Percentiles rank a stretch among this genome's conserved stretches.
Evolutionary conservation across 2,329 filamentous ascomycete species (phyloP).

Genomic region (Ophiocordyceps camponoti-floridani): DNA sequence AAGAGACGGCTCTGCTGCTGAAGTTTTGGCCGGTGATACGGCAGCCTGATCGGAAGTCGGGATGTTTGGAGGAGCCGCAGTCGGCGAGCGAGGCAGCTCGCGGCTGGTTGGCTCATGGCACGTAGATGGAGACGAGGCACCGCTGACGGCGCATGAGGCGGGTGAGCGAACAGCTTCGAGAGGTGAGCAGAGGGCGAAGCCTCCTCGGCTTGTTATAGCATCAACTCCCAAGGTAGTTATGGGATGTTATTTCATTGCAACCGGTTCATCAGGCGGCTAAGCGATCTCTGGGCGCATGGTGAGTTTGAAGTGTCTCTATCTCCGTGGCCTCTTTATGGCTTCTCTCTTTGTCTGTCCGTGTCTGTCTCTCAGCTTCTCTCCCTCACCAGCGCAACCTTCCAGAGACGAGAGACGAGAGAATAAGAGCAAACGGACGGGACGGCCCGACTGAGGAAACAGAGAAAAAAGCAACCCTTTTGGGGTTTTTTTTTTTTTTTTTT

Average conservation of each 20-base stretch:
- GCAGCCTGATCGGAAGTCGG: not conserved
- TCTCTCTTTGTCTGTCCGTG: not conserved
- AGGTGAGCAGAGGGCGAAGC: not conserved
- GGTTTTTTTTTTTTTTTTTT: not conserved
- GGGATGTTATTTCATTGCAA: not conserved
- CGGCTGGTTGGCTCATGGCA: slow-evolving; percentile 4
- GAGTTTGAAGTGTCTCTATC: not conserved
- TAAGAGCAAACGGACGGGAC: not conserved
- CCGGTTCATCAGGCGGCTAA: not conserved
- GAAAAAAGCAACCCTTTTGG: not conserved
- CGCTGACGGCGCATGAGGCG: not conserved
- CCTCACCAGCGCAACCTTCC: not conserved
- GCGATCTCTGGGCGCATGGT: not conserved
- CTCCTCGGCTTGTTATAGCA: too few relatives aligned
- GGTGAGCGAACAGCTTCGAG: not conserved
- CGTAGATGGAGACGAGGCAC: not conserved
- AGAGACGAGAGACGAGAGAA: not conserved
- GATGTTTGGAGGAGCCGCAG: not conserved
- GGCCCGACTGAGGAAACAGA: not conserved
- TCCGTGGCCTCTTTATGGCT: not conserved
- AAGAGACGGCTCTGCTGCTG: not conserved
- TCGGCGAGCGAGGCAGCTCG: slow-evolving; percentile 3
- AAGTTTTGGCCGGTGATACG: too few relatives aligned
- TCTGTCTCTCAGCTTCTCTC: not conserved
- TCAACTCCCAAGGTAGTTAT: too few relatives aligned